Evolutionary conservation across 2,329 filamentous ascomycete species (phyloP).

Genomic region (Curvularia sp.): DNA sequence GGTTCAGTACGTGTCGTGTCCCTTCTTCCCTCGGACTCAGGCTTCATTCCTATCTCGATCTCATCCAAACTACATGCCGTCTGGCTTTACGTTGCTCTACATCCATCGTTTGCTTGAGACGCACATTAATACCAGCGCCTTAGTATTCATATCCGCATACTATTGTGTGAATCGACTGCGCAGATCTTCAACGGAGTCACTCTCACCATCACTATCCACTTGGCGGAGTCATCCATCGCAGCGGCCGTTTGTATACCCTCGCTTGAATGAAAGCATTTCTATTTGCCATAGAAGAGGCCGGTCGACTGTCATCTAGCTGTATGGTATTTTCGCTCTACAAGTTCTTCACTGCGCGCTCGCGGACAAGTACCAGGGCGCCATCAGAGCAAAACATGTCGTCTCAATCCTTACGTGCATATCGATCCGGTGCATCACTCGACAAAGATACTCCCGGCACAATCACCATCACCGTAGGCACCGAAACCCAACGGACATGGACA

Average conservation of each 20-base stretch:
- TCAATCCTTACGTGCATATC: background rate
- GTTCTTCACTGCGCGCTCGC: background rate
- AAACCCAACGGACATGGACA: slow-evolving; percentile 16
- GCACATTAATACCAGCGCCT: background rate
- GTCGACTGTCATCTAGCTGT: background rate
- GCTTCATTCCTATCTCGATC: background rate
- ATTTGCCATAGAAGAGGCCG: background rate
- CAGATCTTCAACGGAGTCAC: background rate
- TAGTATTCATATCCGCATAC: background rate
- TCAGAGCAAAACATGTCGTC: background rate
- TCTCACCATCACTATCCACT: background rate
- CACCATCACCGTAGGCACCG: slow-evolving; percentile 15
- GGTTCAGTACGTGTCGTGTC: background rate
- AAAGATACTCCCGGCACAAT: slow-evolving; percentile 3
- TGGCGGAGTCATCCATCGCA: background rate
- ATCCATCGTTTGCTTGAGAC: background rate
- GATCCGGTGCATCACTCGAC: background rate
- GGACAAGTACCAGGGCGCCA: background rate
- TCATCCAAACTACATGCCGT: background rate
- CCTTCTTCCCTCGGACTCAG: background rate
- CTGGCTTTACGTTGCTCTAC: background rate
- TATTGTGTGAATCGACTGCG: background rate
- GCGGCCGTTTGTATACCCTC: background rate
- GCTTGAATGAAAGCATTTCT: background rate
- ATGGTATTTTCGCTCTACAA: background rate